These are phyloP conservation scores for Penicillium brevicompactum DNA, from an alignment of 2,329 filamentous ascomycete genomes.

Conservation along the genomic window DNA sequence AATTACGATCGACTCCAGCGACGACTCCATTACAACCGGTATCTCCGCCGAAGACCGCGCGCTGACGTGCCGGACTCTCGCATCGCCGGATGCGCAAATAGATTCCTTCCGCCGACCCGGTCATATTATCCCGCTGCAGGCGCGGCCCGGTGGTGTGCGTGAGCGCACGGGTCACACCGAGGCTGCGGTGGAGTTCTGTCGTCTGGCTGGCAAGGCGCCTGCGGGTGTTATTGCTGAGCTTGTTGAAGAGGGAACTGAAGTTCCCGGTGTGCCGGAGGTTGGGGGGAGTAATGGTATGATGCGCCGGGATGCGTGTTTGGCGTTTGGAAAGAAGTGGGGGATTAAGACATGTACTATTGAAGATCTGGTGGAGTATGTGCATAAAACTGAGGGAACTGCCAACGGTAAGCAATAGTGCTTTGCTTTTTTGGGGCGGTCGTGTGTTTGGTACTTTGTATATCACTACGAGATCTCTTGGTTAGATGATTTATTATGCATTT, in stretches of 20 bases:
- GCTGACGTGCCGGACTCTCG: constrained; percentile 76
- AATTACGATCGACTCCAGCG: constrained; percentile 77
- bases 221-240: constrained; percentile 89
- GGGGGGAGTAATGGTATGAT: constrained; percentile 78
- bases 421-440: constrained; percentile 7
- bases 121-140: constrained; percentile 84
- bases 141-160: constrained; percentile 76
- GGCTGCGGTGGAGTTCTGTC: constrained; percentile 87
- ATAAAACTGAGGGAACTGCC: constrained; percentile 66
- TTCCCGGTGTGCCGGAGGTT: constrained; percentile 67
- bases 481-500: constrained; percentile 15
- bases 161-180: constrained; percentile 87
- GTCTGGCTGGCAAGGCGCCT: constrained; percentile 72
- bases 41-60: constrained; percentile 88
- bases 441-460: constrained; percentile 16
- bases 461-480: constrained; percentile 10
- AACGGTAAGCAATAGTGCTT: constrained; percentile 38
- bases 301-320: constrained; percentile 81
- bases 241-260: constrained; percentile 78
- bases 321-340: constrained; percentile 84
- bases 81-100: constrained; percentile 61
- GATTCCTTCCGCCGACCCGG: constrained; percentile 77
- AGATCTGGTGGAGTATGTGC: constrained; percentile 77
- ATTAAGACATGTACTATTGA: constrained; percentile 95
- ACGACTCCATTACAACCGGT: constrained; percentile 77